Percentiles rank a stretch among this genome's conserved stretches.
These are phyloP conservation scores for Tetracladium marchalianum DNA, from an alignment of 495 filamentous ascomycete species.

Conservation along the genomic window DNA sequence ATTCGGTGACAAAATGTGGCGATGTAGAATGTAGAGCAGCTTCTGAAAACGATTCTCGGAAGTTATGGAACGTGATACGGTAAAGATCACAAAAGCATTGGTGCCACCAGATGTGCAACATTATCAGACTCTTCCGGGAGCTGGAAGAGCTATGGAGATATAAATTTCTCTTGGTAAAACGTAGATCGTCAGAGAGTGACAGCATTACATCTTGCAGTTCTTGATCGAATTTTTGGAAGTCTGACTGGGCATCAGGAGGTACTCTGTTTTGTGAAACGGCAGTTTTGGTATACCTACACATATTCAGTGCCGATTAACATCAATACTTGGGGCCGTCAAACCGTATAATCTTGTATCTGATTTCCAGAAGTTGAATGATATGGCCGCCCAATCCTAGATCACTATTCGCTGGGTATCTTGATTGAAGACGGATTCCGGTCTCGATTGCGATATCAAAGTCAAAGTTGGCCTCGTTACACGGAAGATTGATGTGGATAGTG, in stretches of 20 bases:
- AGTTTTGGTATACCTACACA: constrained; percentile 15
- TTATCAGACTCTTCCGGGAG: constrained; percentile 35
- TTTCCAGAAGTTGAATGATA: constrained; percentile 35
- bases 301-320: background rate
- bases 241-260: constrained; percentile 13
- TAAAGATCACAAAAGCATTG: constrained; percentile 41
- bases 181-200: constrained; percentile 32
- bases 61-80: constrained; percentile 31
- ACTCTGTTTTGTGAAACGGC: constrained; percentile 14
- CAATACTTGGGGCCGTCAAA: background rate
- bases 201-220: background rate
- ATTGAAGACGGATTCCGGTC: constrained; percentile 31
- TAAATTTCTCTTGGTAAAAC: constrained; percentile 36
- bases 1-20: constrained; percentile 26
- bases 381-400: constrained; percentile 39
- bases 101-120: constrained; percentile 41
- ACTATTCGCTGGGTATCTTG: constrained; percentile 10
- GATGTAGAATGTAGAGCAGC: constrained; percentile 27
- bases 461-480: constrained; percentile 42
- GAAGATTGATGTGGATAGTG: constrained; percentile 33
- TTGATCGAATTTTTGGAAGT: constrained; percentile 6
- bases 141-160: constrained; percentile 38
- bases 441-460: constrained; percentile 39
- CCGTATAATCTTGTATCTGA: constrained; percentile 32
- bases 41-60: constrained; percentile 32